These are phyloP conservation scores for Pseudogymnoascus pannorum DNA, from an alignment of 2,329 filamentous ascomycete species.

Conservation along the genomic window DNA sequence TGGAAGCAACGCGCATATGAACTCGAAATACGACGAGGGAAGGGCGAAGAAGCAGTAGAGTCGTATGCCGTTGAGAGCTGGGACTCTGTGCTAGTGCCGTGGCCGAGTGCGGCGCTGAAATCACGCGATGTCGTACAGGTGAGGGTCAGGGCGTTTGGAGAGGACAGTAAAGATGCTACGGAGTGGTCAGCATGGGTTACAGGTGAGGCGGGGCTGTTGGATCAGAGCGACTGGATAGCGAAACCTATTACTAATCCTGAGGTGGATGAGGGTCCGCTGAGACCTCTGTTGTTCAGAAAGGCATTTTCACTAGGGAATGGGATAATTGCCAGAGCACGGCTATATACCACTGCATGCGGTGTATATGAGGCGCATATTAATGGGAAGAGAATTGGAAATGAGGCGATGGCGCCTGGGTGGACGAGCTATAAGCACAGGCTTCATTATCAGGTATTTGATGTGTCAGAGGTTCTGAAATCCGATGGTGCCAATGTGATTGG, in stretches of 20 bases:
- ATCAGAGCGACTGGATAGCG: constrained; percentile 6
- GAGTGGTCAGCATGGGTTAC: constrained; percentile 5
- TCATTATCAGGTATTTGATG: constrained; percentile 16
- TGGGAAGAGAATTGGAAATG: constrained; percentile 22
- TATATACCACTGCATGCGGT: constrained; percentile 31
- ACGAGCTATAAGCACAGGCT: constrained; percentile 20
- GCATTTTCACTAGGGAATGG: constrained; percentile 16
- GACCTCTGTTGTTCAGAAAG: constrained; percentile 29
- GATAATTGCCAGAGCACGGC: constrained; percentile 17
- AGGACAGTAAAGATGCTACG: background rate
- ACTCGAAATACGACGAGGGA: background rate
- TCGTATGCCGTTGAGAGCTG: background rate
- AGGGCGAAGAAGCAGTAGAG: background rate
- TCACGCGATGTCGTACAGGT: constrained; percentile 17
- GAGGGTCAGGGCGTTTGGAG: background rate
- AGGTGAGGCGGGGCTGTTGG: background rate
- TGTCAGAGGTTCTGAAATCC: constrained; percentile 2
- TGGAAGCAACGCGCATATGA: background rate
- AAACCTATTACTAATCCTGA: constrained; percentile 10
- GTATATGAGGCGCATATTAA: constrained; percentile 31
- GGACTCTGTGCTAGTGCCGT: constrained; percentile 34
- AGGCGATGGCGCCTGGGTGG: constrained; percentile 34
- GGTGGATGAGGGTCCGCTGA: constrained; percentile 19
- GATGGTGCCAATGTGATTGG: constrained; percentile 34
- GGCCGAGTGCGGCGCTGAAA: constrained; percentile 31